Conservation (phyloP, 1,139 yeast species). For the Nakaseomyces glabratus region DNA sequence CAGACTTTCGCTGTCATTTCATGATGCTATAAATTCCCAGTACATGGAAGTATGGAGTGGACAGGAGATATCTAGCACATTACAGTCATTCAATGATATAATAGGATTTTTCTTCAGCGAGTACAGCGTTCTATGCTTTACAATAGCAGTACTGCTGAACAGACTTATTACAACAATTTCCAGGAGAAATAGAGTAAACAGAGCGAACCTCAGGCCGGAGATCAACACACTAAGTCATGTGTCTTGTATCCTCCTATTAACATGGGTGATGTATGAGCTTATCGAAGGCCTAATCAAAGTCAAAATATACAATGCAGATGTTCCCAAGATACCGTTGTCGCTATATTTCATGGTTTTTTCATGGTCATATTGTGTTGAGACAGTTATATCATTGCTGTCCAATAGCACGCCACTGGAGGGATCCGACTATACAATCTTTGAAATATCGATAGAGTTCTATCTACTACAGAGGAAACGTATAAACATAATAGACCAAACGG, state of each 20-base stretch:
- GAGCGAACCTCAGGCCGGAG: constrained; percentile 1
- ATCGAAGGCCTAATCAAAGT: neutral
- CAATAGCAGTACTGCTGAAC: constrained; percentile 20
- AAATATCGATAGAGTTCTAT: constrained; percentile 23
- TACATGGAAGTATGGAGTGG: constrained; percentile 11
- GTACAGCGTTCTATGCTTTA: constrained; percentile 19
- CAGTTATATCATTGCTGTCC: constrained; percentile 21
- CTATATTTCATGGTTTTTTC: constrained; percentile 15
- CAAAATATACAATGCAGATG: neutral
- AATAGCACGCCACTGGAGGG: constrained; percentile 23
- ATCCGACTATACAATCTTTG: constrained; percentile 25
- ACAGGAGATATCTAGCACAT: constrained; percentile 6
- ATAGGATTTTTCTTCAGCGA: constrained; percentile 19
- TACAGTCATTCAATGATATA: constrained; percentile 11
- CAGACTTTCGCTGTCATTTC: constrained; percentile 14
- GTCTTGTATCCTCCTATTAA: neutral
- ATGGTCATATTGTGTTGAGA: constrained; percentile 25
- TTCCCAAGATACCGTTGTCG: constrained; percentile 1
- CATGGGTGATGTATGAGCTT: constrained; percentile 5
- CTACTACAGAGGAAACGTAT: constrained; percentile 11
- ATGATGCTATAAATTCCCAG: constrained; percentile 17
- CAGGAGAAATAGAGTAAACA: neutral
- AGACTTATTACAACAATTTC: constrained; percentile 16
- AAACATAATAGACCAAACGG: constrained; percentile 7
- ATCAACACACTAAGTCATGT: constrained; percentile 1